These are phyloP conservation scores for Oryza glaberrima DNA, from an alignment of 176 grass and related monocot genomes.

Conservation along the genomic window DNA sequence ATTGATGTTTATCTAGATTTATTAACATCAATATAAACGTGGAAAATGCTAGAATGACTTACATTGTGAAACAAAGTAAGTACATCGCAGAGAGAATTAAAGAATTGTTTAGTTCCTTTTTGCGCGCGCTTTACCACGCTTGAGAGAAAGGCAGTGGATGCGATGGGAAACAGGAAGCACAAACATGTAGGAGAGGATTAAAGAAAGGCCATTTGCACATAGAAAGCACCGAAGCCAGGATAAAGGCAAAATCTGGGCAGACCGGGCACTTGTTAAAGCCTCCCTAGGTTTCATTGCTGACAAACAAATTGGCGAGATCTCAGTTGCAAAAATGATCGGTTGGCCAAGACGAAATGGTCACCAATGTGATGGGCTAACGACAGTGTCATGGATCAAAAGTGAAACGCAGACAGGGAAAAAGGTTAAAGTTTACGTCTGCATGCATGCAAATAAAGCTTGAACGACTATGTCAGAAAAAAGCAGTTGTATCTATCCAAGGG, in stretches of 20 bases:
- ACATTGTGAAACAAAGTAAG: no score
- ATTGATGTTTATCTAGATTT: no score
- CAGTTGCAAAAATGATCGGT: slow-evolving; percentile 24
- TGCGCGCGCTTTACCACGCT: not conserved
- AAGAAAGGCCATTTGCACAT: slow-evolving; percentile 44
- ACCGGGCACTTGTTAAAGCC: slow-evolving; percentile 16
- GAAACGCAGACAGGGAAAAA: slow-evolving; percentile 29
- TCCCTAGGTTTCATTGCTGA: slow-evolving; percentile 13
- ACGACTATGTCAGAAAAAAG: not conserved
- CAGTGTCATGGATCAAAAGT: slow-evolving; percentile 9
- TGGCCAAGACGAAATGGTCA: slow-evolving; percentile 20
- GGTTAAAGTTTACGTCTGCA: slow-evolving; percentile 37
- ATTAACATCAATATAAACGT: no score
- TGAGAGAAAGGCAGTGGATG: not conserved
- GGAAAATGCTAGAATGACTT: no score
- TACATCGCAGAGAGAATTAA: not conserved
- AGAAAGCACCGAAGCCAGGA: slow-evolving; percentile 40
- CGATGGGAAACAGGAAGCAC: not conserved
- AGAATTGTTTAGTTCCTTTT: not conserved
- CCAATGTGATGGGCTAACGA: not conserved
- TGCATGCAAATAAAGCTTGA: slow-evolving; percentile 18
- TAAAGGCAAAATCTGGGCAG: slow-evolving; percentile 41
- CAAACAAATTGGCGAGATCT: slow-evolving; percentile 30
- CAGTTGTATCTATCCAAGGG: not conserved
- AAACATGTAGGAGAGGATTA: slow-evolving; percentile 23